A percentile compares a stretch with the other conserved stretches of the same genome.
Conservation (phyloP, 176 grass and related monocot genomes). For the Oryza punctata region DNA sequence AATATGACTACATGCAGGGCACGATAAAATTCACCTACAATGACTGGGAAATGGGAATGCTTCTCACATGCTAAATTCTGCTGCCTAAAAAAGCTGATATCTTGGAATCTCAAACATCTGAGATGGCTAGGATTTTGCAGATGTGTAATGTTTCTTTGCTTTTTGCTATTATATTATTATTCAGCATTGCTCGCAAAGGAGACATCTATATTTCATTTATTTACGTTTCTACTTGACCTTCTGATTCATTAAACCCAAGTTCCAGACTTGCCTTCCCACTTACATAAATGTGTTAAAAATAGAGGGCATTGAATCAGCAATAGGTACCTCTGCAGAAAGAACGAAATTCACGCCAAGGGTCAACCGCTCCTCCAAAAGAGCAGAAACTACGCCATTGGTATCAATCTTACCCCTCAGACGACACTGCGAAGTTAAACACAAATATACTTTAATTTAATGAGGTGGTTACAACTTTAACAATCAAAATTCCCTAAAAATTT, state of each 20-base stretch:
- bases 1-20: background rate
- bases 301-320: background rate
- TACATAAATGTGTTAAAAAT: slow-evolving; percentile 11
- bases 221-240: background rate
- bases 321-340: slow-evolving; percentile 70
- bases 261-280: background rate
- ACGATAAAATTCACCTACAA: background rate
- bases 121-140: background rate
- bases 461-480: background rate
- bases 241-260: background rate
- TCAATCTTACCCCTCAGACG: slow-evolving; percentile 75
- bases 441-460: background rate
- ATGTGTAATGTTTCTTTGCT: background rate
- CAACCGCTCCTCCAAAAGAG: slow-evolving; percentile 68
- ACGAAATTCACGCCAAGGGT: slow-evolving; percentile 40
- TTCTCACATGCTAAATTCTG: slow-evolving; percentile 17
- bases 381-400: slow-evolving; percentile 61
- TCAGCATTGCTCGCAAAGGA: background rate
- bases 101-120: background rate
- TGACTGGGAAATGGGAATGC: background rate
- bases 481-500: background rate
- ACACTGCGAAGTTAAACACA: slow-evolving; percentile 52
- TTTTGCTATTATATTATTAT: background rate
- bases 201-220: background rate
- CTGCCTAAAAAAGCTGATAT: background rate